phyloP scores from a whole-genome alignment of 495 filamentous ascomycete genomes.

The Aspergillus coremiiformis region DNA sequence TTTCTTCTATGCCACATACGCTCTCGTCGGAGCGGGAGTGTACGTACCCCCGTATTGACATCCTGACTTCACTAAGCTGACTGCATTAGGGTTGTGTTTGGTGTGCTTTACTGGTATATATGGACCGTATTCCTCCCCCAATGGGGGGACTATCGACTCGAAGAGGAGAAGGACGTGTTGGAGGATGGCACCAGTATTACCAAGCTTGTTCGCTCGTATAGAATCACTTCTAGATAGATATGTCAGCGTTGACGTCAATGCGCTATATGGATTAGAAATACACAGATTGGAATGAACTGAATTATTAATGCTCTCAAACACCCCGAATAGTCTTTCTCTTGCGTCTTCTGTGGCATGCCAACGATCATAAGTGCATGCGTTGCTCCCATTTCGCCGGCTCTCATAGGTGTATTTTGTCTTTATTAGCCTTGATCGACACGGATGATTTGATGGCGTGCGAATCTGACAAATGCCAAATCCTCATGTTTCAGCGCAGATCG shows the following conservation, averaged over 20 bases:
- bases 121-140: slow-evolving; percentile 59
- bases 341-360: neutral
- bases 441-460: slow-evolving; percentile 30
- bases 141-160: slow-evolving; percentile 51
- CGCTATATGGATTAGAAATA: neutral
- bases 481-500: slow-evolving; percentile 1
- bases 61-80: slow-evolving; percentile 4
- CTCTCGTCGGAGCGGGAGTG: slow-evolving; percentile 62
- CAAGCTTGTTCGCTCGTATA: slow-evolving; percentile 37
- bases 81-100: slow-evolving; percentile 47
- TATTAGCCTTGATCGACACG: slow-evolving; percentile 15
- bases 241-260: neutral
- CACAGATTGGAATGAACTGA: neutral
- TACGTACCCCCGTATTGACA: slow-evolving; percentile 34
- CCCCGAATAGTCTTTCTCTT: neutral
- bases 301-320: neutral
- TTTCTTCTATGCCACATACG: slow-evolving; percentile 66
- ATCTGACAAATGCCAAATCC: slow-evolving; percentile 25
- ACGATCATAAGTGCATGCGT: neutral
- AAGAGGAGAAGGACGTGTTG: slow-evolving; percentile 49
- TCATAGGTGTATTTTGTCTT: neutral
- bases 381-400: neutral
- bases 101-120: slow-evolving; percentile 61
- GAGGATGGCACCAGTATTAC: slow-evolving; percentile 56
- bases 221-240: neutral